Percentiles rank a stretch among this genome's conserved stretches.
Evolutionary conservation across 2,329 filamentous ascomycete genomes (phyloP).

Genomic region (Pyrenochaeta sp.): DNA sequence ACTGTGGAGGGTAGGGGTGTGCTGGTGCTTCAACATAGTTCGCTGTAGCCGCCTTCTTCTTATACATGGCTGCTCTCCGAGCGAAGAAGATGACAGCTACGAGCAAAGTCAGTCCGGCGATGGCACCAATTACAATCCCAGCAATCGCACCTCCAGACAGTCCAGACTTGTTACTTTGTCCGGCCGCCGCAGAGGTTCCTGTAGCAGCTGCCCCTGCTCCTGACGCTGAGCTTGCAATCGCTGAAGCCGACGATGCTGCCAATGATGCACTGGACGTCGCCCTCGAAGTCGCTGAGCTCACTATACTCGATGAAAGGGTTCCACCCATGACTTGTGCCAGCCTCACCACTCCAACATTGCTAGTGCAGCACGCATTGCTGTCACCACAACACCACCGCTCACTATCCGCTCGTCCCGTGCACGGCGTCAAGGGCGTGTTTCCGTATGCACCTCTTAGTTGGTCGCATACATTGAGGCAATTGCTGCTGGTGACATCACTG

Average conservation of each 20-base stretch:
- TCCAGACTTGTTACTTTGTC: not conserved
- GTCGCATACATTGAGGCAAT: slow-evolving; percentile 8
- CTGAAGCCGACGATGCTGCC: not conserved
- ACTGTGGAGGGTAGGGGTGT: not conserved
- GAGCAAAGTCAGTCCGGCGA: slow-evolving; percentile 19
- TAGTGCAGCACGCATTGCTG: slow-evolving; percentile 4
- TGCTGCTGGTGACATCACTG: not conserved
- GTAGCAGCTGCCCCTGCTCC: not conserved
- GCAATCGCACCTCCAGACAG: slow-evolving; percentile 22
- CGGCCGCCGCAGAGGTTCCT: not conserved
- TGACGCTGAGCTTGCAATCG: not conserved
- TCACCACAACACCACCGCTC: slow-evolving; percentile 9
- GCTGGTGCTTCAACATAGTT: not conserved
- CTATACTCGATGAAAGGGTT: not conserved
- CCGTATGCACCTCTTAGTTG: not conserved
- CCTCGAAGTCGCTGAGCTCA: not conserved
- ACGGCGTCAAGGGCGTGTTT: slow-evolving; percentile 3
- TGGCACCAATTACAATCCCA: slow-evolving; percentile 21
- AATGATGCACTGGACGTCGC: not conserved
- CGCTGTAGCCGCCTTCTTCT: not conserved
- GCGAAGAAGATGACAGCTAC: slow-evolving; percentile 19
- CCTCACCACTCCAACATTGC: not conserved
- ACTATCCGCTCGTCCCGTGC: slow-evolving; percentile 3
- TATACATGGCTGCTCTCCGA: slow-evolving; percentile 7
- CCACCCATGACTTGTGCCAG: not conserved